A percentile compares a stretch with the other conserved stretches of the same genome.
These are phyloP conservation scores for Xylaria curta DNA, from an alignment of 495 filamentous ascomycete genomes.

Conservation along the genomic window DNA sequence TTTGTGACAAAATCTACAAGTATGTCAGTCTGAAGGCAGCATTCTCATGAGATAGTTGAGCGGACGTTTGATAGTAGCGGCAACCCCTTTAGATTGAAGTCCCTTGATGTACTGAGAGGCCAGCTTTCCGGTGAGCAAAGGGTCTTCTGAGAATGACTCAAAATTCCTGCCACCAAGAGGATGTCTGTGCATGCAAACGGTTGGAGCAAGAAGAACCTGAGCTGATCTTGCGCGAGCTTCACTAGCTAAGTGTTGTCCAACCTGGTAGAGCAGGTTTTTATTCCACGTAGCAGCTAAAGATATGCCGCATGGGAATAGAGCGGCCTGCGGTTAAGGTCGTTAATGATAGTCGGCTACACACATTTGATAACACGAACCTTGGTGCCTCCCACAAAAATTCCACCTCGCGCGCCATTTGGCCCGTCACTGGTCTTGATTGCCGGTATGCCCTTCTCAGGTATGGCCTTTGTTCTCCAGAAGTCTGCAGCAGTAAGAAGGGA, in stretches of 20 bases:
- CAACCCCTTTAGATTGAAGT: conserved; percentile 75
- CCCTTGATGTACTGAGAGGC: conserved; percentile 76
- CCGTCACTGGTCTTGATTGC: conserved; percentile 78
- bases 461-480: conserved; percentile 77
- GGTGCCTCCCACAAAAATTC: conserved; percentile 67
- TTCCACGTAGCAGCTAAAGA: conserved; percentile 84
- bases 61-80: conserved; percentile 78
- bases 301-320: conserved; percentile 75
- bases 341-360: conserved; percentile 43
- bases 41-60: conserved; percentile 11
- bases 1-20: conserved; percentile 76
- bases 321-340: conserved; percentile 54
- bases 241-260: conserved; percentile 74
- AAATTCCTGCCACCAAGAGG: conserved; percentile 85
- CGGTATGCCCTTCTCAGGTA: conserved; percentile 72
- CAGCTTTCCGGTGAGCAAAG: conserved; percentile 75
- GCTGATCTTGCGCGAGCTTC: conserved; percentile 77
- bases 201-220: conserved; percentile 78
- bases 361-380: conserved; percentile 51
- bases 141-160: conserved; percentile 88
- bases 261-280: conserved; percentile 66
- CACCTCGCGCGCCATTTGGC: conserved; percentile 80
- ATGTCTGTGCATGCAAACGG: conserved; percentile 81
- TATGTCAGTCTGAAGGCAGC: conserved; percentile 36
- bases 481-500: conserved; percentile 70